A percentile compares a stretch with the other conserved stretches of the same genome.
Conservation (phyloP, 73 alveolate genomes). For the Urostyla sp. region DNA sequence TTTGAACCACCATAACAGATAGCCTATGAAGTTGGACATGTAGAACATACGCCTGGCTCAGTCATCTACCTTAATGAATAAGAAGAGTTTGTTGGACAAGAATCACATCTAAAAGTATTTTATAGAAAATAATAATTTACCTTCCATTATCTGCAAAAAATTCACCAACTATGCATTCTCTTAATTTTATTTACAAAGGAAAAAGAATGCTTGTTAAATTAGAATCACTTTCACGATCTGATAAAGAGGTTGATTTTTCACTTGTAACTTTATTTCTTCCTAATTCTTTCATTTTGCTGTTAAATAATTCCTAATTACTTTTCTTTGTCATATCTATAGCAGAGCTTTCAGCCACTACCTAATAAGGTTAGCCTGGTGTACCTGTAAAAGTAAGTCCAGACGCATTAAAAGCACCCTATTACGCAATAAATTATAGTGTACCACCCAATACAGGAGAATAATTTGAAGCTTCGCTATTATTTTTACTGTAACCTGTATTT, state of each 20-base stretch:
- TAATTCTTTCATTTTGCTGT: too few species aligned
- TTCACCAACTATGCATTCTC: constrained; percentile 63
- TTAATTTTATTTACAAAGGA: constrained; percentile 13
- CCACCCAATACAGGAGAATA: constrained; percentile 49
- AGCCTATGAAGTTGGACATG: constrained; percentile 60
- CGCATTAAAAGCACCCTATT: constrained; percentile 1
- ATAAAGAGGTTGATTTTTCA: too few species aligned
- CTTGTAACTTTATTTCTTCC: too few species aligned
- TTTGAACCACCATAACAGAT: constrained; percentile 58
- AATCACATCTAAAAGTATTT: constrained; percentile 25
- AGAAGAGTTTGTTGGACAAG: constrained; percentile 33
- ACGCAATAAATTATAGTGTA: background rate
- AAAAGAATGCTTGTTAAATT: background rate
- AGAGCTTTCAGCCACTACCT: too few species aligned
- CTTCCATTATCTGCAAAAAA: constrained; percentile 38
- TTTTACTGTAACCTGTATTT: background rate
- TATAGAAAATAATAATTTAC: background rate
- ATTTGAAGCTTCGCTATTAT: background rate
- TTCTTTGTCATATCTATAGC: too few species aligned
- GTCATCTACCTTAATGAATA: constrained; percentile 24
- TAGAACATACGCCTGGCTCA: constrained; percentile 42
- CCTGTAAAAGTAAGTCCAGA: constrained; percentile 9
- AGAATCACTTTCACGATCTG: too few species aligned
- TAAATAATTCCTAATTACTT: too few species aligned
- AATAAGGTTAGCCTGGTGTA: constrained; percentile 53